These are phyloP conservation scores for Chlorella sp. DNA, from an alignment of 139 green algal species.

Conservation along the genomic window DNA sequence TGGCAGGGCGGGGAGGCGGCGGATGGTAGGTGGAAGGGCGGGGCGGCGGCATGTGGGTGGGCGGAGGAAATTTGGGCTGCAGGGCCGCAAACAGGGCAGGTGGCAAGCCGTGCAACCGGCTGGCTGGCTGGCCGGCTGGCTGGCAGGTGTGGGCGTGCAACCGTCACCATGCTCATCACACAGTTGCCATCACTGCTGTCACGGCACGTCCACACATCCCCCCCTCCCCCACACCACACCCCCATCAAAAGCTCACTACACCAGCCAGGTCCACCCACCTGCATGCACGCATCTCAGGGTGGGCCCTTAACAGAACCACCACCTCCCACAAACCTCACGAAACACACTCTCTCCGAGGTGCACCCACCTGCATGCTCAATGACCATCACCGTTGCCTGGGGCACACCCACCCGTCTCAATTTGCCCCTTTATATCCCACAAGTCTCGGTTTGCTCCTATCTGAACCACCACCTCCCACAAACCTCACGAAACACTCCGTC, in stretches of 20 bases:
- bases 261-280: not conserved
- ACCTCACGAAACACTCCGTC: not conserved
- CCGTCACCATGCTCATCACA: too few relatives aligned
- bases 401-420: not conserved
- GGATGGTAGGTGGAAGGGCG: not conserved
- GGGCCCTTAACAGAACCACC: too few relatives aligned
- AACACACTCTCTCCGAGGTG: too few relatives aligned
- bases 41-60: not conserved
- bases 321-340: too few relatives aligned
- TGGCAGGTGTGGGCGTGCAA: too few relatives aligned
- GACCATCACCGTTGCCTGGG: too few relatives aligned
- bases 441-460: not conserved
- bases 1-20: too few relatives aligned
- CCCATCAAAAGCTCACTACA: too few relatives aligned
- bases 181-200: too few relatives aligned
- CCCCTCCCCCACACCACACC: too few relatives aligned
- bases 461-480: not conserved
- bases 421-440: not conserved
- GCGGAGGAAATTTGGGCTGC: not conserved
- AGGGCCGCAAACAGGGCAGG: not conserved
- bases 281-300: not conserved
- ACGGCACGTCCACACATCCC: too few relatives aligned
- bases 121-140: not conserved
- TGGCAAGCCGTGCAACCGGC: not conserved
- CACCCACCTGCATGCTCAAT: not conserved